Evolutionary conservation across 225 moss, liverwort and hornwort genomes (phyloP), one percentile per base, ranked within the genome.

Genomic region (Asterella californica): DNA sequence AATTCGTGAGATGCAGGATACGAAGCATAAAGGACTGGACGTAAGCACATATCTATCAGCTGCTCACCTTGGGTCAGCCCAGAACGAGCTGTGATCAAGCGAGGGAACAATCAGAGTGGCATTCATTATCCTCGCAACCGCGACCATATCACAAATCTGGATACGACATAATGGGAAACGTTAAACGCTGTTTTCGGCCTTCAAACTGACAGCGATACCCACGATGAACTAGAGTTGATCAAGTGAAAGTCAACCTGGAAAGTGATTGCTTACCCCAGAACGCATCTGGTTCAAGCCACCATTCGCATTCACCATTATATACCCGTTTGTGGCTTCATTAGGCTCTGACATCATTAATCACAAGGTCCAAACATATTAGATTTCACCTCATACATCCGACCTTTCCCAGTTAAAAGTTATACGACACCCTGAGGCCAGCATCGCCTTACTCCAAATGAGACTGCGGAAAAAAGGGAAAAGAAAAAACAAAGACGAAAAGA

Each of bases 81-180:
- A 96, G 69, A 96, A 96, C 42, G 96, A 96, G 82, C 92, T 96
- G 36, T 92, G 96, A 75, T 96, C 96, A 3, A 96, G 92, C 49
- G 87, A 79, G 34, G 96, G 96, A 57, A 96, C 90, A 72, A 96
- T 92, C 18, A 96, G 81, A 2, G 94, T 92, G 63, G 92, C 96
- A 77, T 88, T 89, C 96, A 96, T 94, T 67, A 96, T 75, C 79
- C 91, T 86, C 66, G 96, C 96, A 63, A 94, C 83, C 34, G 96
- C 96, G 59, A 96, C 96, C 96, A 96, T 96, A 76, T 96, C 96
- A 64, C 96, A 96, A 83, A 96, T 94, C 95, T 96, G 87, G 76
- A 59, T 50, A 38, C 46, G 68, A 72, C 71, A 68, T 53, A 24
- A 62, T 61, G 65, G 62, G 77, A 33, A 38, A 2, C n/a, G 48